Evolutionary conservation across 345 rosid genomes (phyloP).

Genomic region (Linum lewisii): DNA sequence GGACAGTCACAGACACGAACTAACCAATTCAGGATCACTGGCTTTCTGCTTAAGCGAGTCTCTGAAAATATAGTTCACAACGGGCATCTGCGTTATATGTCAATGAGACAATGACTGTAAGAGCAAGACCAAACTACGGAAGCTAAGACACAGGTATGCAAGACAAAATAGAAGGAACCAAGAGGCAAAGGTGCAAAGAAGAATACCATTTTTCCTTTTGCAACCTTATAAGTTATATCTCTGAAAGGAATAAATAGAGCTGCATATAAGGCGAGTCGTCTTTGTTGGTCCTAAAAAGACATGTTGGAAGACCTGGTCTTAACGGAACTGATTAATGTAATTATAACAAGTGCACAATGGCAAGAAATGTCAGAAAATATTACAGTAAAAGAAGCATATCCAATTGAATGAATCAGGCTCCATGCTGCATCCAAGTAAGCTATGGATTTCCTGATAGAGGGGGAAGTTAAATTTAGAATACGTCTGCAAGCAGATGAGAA

Average conservation of each 20-base stretch:
- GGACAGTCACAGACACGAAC: conserved; percentile 16
- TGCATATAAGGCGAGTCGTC: conserved; percentile 65
- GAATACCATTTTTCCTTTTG: conserved; percentile 59
- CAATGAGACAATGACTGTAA: conserved; percentile 7
- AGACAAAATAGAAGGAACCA: no score
- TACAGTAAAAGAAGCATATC: conserved; percentile 42
- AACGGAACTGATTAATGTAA: background rate
- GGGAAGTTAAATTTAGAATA: conserved; percentile 11
- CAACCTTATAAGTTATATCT: conserved; percentile 38
- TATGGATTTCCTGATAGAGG: conserved; percentile 41
- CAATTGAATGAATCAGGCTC: conserved; percentile 51
- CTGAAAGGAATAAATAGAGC: conserved; percentile 78
- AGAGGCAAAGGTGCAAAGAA: background rate
- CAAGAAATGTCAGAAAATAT: background rate
- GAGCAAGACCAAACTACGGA: background rate
- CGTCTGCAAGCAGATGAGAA: background rate
- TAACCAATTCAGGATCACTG: conserved; percentile 69
- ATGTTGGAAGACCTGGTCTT: conserved; percentile 11
- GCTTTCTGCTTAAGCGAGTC: conserved; percentile 76
- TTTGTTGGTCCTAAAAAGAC: conserved; percentile 60
- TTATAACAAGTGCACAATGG: conserved; percentile 1
- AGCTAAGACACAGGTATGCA: no score
- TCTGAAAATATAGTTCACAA: conserved; percentile 59
- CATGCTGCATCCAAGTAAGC: conserved; percentile 61
- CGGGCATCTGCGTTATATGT: conserved; percentile 38